A percentile compares a stretch with the other conserved stretches of the same genome.
These are phyloP conservation scores for Paramecium pentaurelia DNA, from an alignment of 73 alveolate species.

Conservation along the genomic window DNA sequence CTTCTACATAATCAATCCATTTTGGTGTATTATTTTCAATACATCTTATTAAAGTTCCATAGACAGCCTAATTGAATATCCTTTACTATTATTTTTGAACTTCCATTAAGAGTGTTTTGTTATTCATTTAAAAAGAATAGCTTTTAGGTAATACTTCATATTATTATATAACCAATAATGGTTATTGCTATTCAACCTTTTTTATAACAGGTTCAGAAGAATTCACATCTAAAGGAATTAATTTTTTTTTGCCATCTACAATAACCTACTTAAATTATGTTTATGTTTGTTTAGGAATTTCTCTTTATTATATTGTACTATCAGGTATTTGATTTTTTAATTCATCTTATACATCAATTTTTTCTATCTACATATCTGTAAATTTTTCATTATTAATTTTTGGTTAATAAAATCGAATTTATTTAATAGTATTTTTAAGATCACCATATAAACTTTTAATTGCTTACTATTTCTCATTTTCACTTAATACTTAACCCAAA, in stretches of 20 bases:
- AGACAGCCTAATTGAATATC: neutral
- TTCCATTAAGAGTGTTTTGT: neutral
- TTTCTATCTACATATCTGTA: neutral
- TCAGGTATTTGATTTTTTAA: neutral
- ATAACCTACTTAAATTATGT: slow-evolving; percentile 26
- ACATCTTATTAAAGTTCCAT: slow-evolving; percentile 13
- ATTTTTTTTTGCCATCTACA: slow-evolving; percentile 52
- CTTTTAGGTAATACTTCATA: neutral
- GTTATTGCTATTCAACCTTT: neutral
- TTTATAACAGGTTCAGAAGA: neutral
- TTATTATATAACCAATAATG: neutral
- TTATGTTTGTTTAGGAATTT: neutral
- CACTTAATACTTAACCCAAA: slow-evolving; percentile 10
- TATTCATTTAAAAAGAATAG: neutral
- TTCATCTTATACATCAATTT: neutral
- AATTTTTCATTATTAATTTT: neutral
- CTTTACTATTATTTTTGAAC: neutral
- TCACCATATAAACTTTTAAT: slow-evolving; percentile 42
- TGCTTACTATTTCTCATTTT: neutral
- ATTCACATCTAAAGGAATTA: slow-evolving; percentile 7
- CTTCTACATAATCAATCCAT: slow-evolving; percentile 60
- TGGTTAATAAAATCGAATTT: neutral
- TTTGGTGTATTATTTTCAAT: neutral
- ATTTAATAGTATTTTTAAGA: neutral
- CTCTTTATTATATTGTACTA: neutral